Base-by-base conservation (phyloP, 192 early-diverging fungal species). In the Coemansia sp. region DNA sequence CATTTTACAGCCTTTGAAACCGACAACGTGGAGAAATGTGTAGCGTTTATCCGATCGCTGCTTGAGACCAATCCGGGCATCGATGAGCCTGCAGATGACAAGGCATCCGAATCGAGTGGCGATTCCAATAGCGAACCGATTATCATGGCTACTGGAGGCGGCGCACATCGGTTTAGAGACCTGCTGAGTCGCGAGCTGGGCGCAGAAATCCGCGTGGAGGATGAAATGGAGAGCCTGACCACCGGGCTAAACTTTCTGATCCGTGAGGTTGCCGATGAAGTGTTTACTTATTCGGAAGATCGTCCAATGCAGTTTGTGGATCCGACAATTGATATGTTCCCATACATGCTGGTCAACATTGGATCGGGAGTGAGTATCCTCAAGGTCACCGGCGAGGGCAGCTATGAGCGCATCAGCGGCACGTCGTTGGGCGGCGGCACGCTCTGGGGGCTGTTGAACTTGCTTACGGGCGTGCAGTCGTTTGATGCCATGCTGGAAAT, bases 341-440 rank as follows among this genome's bases (percentile, higher is more conserved):
- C 95, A 21, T 96, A 94, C 74, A 85, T 98, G 85, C 74, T 98
- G 54, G 94, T 96, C 30, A 98, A 98, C 55, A 95, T 98, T 55
- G 96, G 96, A 18, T 94, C 93, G 23, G 96, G 96, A 40, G 96
- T 98, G 50, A 89, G 87, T 60, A 94, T 98, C 36, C 66, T 98
- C 40, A 96, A 97, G 71, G 96, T 98, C 23, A 93, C 92, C 2
- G 84, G 87, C 41, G 85, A 90, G 17, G 85, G 85, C 66, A 76
- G 88, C 45, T 95, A 85, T 58, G 91, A 92, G 62, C 86, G 95
- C 34, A 93, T 97, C 56, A 88, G 86, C 64, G 93, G 92, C 51
- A 87, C 87, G 32, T 89, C 84, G 46, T 74, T 98, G 52, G 96
- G 96, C 48, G 96, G 96, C 40, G 93, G 93, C 37, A 99, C 97